phyloP scores from a whole-genome alignment of 768 basidiomycete genomes.

The Punctularia strigosozonata region DNA sequence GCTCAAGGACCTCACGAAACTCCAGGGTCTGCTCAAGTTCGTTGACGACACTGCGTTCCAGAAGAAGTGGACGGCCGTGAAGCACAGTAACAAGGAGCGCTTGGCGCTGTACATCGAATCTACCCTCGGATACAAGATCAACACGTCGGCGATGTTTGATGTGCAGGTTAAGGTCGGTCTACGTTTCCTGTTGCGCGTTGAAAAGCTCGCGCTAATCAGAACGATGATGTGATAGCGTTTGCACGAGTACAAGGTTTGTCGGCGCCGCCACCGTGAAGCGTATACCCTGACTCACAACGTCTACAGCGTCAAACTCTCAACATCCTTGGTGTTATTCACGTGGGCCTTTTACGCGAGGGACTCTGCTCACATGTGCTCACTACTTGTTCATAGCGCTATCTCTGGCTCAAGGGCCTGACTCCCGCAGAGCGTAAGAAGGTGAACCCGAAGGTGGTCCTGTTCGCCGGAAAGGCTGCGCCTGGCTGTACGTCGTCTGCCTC shows the following conservation, averaged over 20 bases:
- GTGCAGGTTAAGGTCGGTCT: slow-evolving; percentile 71
- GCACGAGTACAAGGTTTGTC: slow-evolving; percentile 79
- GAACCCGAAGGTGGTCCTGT: slow-evolving; percentile 85
- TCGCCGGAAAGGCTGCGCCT: slow-evolving; percentile 95
- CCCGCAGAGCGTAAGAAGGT: slow-evolving; percentile 73
- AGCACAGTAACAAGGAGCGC: slow-evolving; percentile 84
- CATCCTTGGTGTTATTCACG: slow-evolving; percentile 82
- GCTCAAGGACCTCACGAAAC: slow-evolving; percentile 73
- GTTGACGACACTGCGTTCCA: slow-evolving; percentile 68
- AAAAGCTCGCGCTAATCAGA: slow-evolving; percentile 3
- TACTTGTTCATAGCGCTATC: slow-evolving; percentile 52
- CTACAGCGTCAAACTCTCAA: slow-evolving; percentile 84
- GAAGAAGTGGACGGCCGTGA: slow-evolving; percentile 72
- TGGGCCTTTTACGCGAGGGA: slow-evolving; percentile 21
- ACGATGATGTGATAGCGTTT: slow-evolving; percentile 44
- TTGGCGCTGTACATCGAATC: slow-evolving; percentile 66
- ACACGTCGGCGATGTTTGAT: slow-evolving; percentile 76
- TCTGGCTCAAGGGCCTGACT: slow-evolving; percentile 67
- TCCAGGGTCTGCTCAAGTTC: slow-evolving; percentile 65
- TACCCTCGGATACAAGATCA: slow-evolving; percentile 58
- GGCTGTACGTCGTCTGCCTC: slow-evolving; percentile 43
- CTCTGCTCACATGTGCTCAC: neutral
- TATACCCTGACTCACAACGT: neutral
- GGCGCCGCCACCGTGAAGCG: neutral
- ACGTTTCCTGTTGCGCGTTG: neutral